Evolutionary conservation across 2,329 filamentous ascomycete genomes (phyloP).

Genomic region (Leptographium galeiforme): DNA sequence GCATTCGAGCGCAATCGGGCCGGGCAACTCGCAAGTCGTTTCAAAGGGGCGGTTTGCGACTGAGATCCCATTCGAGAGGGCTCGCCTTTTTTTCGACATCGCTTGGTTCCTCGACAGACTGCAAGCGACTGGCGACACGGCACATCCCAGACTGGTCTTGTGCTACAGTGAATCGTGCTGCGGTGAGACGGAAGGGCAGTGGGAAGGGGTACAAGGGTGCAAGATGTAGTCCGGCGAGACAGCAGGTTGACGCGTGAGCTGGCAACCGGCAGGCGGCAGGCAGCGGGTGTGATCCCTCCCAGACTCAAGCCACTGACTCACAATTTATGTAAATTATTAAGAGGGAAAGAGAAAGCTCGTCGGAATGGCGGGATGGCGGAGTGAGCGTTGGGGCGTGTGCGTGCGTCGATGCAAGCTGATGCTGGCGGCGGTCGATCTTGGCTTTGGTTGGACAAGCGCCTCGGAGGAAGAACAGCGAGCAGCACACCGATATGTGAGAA

Average conservation of each 20-base stretch:
- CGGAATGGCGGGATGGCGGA: neutral
- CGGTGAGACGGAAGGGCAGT: neutral
- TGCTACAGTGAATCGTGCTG: neutral
- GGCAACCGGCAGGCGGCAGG: neutral
- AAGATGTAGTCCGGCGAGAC: neutral
- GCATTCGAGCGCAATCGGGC: neutral
- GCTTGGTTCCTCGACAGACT: neutral
- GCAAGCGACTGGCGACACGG: neutral
- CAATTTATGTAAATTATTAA: neutral
- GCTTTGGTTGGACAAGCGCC: conserved; percentile 4
- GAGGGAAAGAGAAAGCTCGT: neutral
- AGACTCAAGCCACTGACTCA: neutral
- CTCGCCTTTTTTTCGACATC: too few relatives aligned
- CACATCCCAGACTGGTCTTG: neutral
- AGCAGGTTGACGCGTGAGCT: neutral
- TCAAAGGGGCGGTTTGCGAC: neutral
- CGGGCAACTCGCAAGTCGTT: neutral
- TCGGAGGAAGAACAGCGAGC: neutral
- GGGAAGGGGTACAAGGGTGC: neutral
- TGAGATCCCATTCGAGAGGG: too few relatives aligned
- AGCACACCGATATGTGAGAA: neutral
- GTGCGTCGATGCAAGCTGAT: neutral
- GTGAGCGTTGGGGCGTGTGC: neutral
- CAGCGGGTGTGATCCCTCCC: neutral
- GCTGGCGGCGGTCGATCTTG: conserved; percentile 9